phyloP scores from a whole-genome alignment of 1,284 basidiomycete genomes.

The Golubevia pallescens region DNA sequence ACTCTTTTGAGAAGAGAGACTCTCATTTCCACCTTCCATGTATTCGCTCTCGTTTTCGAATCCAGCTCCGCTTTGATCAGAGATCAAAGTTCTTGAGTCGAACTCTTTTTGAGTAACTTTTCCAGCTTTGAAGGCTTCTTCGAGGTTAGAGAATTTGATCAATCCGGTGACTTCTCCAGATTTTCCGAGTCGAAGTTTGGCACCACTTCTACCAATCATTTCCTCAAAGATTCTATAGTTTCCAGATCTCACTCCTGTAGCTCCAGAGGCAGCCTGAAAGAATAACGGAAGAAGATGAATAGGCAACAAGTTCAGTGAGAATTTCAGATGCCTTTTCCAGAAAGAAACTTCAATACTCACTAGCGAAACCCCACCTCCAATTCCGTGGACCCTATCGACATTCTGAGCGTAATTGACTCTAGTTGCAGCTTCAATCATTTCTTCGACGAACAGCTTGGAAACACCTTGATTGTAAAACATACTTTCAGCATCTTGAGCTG shows the following conservation, averaged over 20 bases:
- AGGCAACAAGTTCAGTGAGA: too few species aligned
- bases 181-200: conserved; percentile 29
- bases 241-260: conserved; percentile 76
- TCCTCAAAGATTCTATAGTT: conserved; percentile 85
- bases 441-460: conserved; percentile 69
- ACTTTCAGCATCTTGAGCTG: conserved; percentile 12
- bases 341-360: too few species aligned
- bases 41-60: background rate
- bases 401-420: conserved; percentile 88
- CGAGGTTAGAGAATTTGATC: conserved; percentile 21
- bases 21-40: background rate
- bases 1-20: background rate
- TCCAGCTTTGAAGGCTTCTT: conserved; percentile 14
- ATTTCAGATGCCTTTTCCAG: too few species aligned
- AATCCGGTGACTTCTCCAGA: conserved; percentile 54
- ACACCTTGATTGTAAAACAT: conserved; percentile 5
- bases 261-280: conserved; percentile 72
- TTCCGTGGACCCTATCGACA: conserved; percentile 76
- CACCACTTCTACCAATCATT: conserved; percentile 76
- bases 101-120: conserved; percentile 5
- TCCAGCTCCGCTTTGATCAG: too few species aligned
- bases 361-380: conserved; percentile 77
- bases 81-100: background rate
- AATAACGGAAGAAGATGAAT: too few species aligned
- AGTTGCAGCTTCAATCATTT: conserved; percentile 82